Percentiles rank a stretch among this genome's conserved stretches.
Conservation (phyloP, 495 filamentous ascomycete species). For the Hypoxylon cercidicola region DNA sequence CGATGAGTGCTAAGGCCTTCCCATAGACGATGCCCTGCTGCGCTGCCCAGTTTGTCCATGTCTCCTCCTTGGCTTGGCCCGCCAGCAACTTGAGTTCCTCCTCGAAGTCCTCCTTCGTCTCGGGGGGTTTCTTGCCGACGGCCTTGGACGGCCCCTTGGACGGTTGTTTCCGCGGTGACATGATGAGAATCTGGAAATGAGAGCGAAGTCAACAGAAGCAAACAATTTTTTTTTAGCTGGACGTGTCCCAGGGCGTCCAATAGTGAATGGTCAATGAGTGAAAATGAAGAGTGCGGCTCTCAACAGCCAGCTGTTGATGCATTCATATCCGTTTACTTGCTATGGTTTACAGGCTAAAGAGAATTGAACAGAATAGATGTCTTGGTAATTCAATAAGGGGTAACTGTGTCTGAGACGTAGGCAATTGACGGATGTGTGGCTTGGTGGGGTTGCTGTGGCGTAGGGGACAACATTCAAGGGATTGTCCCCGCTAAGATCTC, state of each 20-base stretch:
- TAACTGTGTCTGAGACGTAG: neutral
- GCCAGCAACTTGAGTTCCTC: conserved; percentile 61
- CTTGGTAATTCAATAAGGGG: conserved; percentile 31
- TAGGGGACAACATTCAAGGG: too few species aligned
- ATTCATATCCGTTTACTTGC: conserved; percentile 24
- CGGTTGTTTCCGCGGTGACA: conserved; percentile 44
- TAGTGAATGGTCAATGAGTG: conserved; percentile 9
- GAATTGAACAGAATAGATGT: conserved; percentile 32
- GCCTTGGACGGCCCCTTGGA: conserved; percentile 31
- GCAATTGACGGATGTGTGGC: conserved; percentile 35
- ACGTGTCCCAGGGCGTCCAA: neutral
- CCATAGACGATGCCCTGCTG: conserved; percentile 55
- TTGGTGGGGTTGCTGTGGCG: conserved; percentile 8
- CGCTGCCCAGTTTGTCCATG: conserved; percentile 46
- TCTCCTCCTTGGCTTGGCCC: conserved; percentile 60
- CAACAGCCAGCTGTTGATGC: conserved; percentile 46
- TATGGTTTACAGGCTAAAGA: conserved; percentile 30
- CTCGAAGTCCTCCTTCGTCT: conserved; percentile 61
- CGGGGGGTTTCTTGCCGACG: conserved; percentile 33
- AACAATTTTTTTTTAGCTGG: neutral
- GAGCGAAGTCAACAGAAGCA: neutral
- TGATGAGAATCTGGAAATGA: conserved; percentile 22
- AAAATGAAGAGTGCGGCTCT: conserved; percentile 17
- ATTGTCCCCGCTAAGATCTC: neutral
- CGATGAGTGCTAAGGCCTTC: conserved; percentile 59